Conservation (phyloP, 345 rosid genomes). For the Arabidopsis thaliana region DNA sequence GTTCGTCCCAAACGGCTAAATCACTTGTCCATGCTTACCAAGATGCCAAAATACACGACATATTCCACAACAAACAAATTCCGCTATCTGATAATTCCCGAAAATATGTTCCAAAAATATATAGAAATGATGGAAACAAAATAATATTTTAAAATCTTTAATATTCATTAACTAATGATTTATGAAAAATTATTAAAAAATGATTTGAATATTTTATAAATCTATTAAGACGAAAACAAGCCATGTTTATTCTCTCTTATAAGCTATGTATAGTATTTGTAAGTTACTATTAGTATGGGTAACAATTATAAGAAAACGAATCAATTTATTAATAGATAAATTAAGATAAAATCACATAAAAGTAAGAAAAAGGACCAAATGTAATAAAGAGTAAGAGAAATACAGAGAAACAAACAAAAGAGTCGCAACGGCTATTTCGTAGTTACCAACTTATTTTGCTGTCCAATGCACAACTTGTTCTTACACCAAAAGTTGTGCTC, state of each 20-base stretch:
- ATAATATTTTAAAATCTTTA: too few species aligned
- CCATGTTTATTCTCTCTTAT: background rate
- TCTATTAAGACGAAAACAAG: background rate
- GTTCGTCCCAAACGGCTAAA: too few species aligned
- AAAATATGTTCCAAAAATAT: too few species aligned
- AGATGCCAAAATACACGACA: too few species aligned
- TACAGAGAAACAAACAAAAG: slow-evolving; percentile 37
- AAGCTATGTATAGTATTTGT: background rate
- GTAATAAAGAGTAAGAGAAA: background rate
- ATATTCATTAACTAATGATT: too few species aligned
- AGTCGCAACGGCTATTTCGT: slow-evolving; percentile 47
- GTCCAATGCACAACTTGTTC: slow-evolving; percentile 38
- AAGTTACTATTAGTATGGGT: background rate
- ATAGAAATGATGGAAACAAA: too few species aligned
- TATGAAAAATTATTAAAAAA: too few species aligned
- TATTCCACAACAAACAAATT: too few species aligned
- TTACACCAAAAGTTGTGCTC: slow-evolving; percentile 42
- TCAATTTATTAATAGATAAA: background rate
- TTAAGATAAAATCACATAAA: background rate
- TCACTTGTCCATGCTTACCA: too few species aligned
- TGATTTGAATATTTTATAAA: background rate
- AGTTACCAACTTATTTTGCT: slow-evolving; percentile 42
- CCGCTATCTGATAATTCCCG: too few species aligned
- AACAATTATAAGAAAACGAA: background rate
- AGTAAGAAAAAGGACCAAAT: slow-evolving; percentile 2